Conservation (phyloP, 2,329 filamentous ascomycete genomes). For the Polychaeton citri region DNA sequence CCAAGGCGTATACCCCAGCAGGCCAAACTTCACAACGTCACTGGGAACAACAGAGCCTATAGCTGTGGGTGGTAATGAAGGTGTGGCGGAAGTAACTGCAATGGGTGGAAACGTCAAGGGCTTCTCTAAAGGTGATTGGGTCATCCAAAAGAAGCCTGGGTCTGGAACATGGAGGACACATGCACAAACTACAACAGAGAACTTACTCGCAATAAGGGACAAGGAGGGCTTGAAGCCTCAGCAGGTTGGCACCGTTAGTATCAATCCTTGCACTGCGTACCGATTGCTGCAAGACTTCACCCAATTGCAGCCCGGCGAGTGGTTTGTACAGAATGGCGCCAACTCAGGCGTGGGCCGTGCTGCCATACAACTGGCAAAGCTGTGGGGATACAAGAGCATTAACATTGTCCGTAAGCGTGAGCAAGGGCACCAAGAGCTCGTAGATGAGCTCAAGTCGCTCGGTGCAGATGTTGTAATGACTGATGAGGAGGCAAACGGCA, state of each 20-base stretch:
- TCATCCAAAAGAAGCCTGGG: conserved; percentile 68
- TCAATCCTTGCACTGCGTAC: conserved; percentile 92
- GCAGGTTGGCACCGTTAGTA: conserved; percentile 75
- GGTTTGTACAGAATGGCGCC: conserved; percentile 95
- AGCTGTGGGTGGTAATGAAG: conserved; percentile 80
- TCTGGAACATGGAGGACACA: conserved; percentile 96
- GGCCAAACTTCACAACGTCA: conserved; percentile 60
- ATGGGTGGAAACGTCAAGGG: conserved; percentile 49
- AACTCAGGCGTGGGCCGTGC: conserved; percentile 87
- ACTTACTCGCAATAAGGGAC: conserved; percentile 57
- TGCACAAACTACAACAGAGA: conserved; percentile 47
- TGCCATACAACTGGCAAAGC: conserved; percentile 71
- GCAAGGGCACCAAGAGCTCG: conserved; percentile 52
- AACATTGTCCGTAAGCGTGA: conserved; percentile 72
- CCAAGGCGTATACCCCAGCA: conserved; percentile 86
- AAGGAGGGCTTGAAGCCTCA: conserved; percentile 56
- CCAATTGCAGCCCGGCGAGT: conserved; percentile 57
- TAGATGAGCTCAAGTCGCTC: conserved; percentile 44
- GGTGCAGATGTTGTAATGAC: conserved; percentile 52
- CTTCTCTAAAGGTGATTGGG: conserved; percentile 75
- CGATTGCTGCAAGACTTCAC: conserved; percentile 79
- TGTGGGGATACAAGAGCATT: conserved; percentile 84
- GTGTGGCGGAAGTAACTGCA: conserved; percentile 76
- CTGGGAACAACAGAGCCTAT: conserved; percentile 67
- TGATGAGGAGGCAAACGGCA: conserved; percentile 45